phyloP scores from a whole-genome alignment of 495 filamentous ascomycete species.

The Immersiella caudata region DNA sequence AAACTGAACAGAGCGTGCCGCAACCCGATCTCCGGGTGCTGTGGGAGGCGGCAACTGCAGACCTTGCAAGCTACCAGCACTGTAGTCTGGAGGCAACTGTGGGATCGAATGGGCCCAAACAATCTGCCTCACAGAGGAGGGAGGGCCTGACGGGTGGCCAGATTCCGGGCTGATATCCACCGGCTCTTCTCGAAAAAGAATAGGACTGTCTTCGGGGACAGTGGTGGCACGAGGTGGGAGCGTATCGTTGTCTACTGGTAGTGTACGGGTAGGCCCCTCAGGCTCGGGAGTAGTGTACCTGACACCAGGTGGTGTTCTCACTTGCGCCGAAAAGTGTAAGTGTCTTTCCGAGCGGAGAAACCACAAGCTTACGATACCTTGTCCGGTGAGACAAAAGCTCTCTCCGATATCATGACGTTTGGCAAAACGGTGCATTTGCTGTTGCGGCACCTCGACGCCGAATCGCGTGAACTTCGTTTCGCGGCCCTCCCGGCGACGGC shows the following conservation, averaged over 20 bases:
- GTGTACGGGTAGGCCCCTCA: background rate
- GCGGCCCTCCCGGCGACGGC: constrained; percentile 17
- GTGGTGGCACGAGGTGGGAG: too few relatives aligned
- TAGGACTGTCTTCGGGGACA: too few relatives aligned
- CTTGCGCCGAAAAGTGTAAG: background rate
- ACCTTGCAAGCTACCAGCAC: too few relatives aligned
- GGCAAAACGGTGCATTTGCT: constrained; percentile 28
- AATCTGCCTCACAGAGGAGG: background rate
- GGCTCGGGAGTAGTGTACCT: constrained; percentile 21
- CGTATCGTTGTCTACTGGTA: background rate
- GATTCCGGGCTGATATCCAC: too few relatives aligned
- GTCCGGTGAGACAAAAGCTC: background rate
- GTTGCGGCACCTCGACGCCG: constrained; percentile 16
- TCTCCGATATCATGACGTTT: constrained; percentile 21
- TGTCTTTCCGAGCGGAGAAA: background rate
- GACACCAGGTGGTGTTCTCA: constrained; percentile 18
- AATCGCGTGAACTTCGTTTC: constrained; percentile 27
- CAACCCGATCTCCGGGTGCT: too few relatives aligned
- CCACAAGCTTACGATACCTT: background rate
- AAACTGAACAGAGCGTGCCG: too few relatives aligned
- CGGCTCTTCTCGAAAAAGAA: too few relatives aligned
- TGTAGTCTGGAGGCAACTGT: too few relatives aligned
- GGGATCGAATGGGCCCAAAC: too few relatives aligned
- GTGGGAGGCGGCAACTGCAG: too few relatives aligned
- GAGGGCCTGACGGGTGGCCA: too few relatives aligned